Base-by-base conservation (phyloP, 495 filamentous ascomycete genomes). In the Aspergillus avenaceus region DNA sequence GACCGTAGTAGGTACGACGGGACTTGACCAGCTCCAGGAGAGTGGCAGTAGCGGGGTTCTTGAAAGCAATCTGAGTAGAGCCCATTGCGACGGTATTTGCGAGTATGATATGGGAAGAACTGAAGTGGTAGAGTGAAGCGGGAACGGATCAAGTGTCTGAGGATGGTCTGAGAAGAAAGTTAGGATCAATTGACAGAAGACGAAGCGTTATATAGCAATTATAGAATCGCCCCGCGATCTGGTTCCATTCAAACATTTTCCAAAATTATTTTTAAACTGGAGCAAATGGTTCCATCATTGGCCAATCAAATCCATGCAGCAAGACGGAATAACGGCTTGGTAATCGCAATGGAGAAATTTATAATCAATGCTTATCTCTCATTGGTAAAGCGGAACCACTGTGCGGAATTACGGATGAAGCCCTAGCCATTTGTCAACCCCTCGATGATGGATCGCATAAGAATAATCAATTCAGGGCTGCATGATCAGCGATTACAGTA, bases 1-100 rank as follows among this genome's bases (percentile, higher is more conserved):
- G 67, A 18, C 55, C 65, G 56, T 78, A 77, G 62, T 67, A 60
- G 45, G 66, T 70, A 53, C 76, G 76, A 27, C 76, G 75, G 44
- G 55, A 34, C 63, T 74, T 70, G 56, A 64, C 69, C 32, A 68
- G 47, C 49, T 67, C 58, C 14, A 73, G 52, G 52, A 76, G 72
- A 50, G 67, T 50, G 50, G 64, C 56, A 16, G 72, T 71, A 38
- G 65, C 62, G 21, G 67, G 53, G 67, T 72, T 74, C 50, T 66
- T 70, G 61, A 67, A 70, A 54, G 61, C 55, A 29, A 54, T 48
- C 38, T 49, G 52, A 47, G 32, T 58, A 45, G 61, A 66, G 54
- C 63, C 61, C 65, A 69, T 69, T 59, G 41, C 62, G 56, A 49
- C 4, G 19, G 29, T 38, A 7, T 38, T 38, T 31, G 9, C 3